phyloP scores from a whole-genome alignment of 2,329 filamentous ascomycete species.

The Colletotrichum horii region DNA sequence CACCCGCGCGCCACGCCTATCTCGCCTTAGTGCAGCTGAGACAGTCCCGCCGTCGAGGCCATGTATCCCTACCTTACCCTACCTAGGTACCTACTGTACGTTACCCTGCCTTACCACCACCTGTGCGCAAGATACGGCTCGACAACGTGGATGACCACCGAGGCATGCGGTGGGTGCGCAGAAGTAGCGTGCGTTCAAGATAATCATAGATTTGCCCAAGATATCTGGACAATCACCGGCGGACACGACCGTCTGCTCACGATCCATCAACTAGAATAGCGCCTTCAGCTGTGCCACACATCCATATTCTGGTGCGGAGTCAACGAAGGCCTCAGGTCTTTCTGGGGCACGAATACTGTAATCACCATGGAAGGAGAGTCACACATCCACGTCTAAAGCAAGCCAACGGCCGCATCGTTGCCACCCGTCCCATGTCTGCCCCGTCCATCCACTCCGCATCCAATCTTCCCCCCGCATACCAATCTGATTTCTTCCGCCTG shows the following conservation, averaged over 20 bases:
- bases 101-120: not conserved
- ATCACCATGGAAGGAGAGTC: not conserved
- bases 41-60: not conserved
- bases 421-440: not conserved
- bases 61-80: not conserved
- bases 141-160: not conserved
- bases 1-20: not conserved
- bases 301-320: not conserved
- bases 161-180: not conserved
- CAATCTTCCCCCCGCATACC: slow-evolving; percentile 13
- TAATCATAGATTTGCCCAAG: not conserved
- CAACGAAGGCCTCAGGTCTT: not conserved
- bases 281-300: not conserved
- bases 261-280: not conserved
- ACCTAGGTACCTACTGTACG: not conserved
- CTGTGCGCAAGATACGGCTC: not conserved
- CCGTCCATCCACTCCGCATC: not conserved
- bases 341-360: not conserved
- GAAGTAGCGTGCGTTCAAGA: not conserved
- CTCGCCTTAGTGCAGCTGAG: not conserved
- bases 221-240: slow-evolving; percentile 1
- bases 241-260: not conserved
- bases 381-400: not conserved
- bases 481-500: slow-evolving; percentile 1
- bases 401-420: not conserved